Percentiles rank a stretch among this genome's conserved stretches.
Evolutionary conservation across 176 grass and related monocot species (phyloP).

Genomic region (Coix lacrymajobi): DNA sequence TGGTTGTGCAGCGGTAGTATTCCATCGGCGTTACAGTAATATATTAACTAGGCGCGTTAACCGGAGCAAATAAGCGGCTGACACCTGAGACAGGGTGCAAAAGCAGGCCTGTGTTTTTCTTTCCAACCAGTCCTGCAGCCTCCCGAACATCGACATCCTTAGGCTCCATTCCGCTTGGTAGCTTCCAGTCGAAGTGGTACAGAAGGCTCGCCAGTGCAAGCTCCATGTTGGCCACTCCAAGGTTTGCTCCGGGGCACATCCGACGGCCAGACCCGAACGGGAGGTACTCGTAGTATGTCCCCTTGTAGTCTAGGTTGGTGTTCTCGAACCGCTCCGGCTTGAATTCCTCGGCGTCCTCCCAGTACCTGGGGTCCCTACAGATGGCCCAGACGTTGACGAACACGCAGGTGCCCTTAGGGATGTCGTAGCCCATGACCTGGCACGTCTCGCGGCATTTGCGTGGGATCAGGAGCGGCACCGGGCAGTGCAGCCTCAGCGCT

Average conservation of each 20-base stretch:
- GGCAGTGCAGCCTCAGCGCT: neutral
- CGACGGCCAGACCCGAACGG: slow-evolving; percentile 16
- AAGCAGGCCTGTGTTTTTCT: neutral
- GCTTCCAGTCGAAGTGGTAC: neutral
- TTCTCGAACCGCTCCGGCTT: neutral
- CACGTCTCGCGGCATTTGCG: neutral
- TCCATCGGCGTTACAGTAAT: neutral
- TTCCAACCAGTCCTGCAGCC: neutral
- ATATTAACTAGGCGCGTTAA: neutral
- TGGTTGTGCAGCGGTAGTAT: too few relatives aligned
- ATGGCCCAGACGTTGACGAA: slow-evolving; percentile 6
- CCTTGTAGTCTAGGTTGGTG: neutral
- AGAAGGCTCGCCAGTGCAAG: neutral
- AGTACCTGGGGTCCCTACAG: neutral
- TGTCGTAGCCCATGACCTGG: slow-evolving; percentile 10
- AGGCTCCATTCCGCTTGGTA: neutral
- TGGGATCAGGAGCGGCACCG: neutral
- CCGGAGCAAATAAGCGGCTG: neutral
- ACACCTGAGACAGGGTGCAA: neutral
- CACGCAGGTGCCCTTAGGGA: neutral
- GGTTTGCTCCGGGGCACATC: neutral
- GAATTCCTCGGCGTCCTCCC: slow-evolving; percentile 1
- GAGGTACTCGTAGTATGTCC: neutral
- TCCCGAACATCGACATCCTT: neutral
- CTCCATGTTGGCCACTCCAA: neutral